Evolutionary conservation across 495 filamentous ascomycete genomes (phyloP), one percentile per base, ranked within the genome.

Genomic region (Aspergillus nidulans): DNA sequence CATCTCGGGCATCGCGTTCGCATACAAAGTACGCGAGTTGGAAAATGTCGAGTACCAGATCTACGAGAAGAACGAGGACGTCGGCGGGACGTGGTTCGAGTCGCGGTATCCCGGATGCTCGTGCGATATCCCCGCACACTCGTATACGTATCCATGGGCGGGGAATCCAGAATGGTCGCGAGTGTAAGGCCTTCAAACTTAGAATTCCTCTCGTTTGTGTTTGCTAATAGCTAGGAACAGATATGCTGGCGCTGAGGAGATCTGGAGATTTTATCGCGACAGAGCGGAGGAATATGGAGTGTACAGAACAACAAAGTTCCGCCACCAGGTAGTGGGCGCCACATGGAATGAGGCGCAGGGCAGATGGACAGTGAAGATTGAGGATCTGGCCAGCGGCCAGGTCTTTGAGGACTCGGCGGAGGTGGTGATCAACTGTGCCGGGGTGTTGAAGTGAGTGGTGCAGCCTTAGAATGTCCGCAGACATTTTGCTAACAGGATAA

Each of bases 31-130:
- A 20, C 63, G 64, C 38, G 46, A 67, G 52, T 56, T 71, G 52
- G 40, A 65, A 20, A 63, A 76, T 49, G 18, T 75, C n/a, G 62
- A 68, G 0, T 63, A 74, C 26, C 55, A 58, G 6, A 63, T 69
- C 32, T 78, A 77, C 53, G 75, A 78, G 56, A 78, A 77, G 64
- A 78, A 77, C 52, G 28, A 54, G 23, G 69, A 73, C 38, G 60
- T 78, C 24, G 73, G 69, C 0, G 75, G 75, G 0, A 78, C 75
- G 0, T 88, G 84, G 83, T 81, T 75, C 40, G 82, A 84, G 66
- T 85, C 86, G 49, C 69, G 69, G 47, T 86, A 87, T 65, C 80
- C 82, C 0, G 82, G 44, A n/a, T 48, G 80, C 13, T 72, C 69
- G 5, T 79, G 76, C 49, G 68, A 70, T 51, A 53, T 61, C 44